These are phyloP conservation scores for Citrus cavaleriei DNA, from an alignment of 345 rosid species.

Conservation along the genomic window DNA sequence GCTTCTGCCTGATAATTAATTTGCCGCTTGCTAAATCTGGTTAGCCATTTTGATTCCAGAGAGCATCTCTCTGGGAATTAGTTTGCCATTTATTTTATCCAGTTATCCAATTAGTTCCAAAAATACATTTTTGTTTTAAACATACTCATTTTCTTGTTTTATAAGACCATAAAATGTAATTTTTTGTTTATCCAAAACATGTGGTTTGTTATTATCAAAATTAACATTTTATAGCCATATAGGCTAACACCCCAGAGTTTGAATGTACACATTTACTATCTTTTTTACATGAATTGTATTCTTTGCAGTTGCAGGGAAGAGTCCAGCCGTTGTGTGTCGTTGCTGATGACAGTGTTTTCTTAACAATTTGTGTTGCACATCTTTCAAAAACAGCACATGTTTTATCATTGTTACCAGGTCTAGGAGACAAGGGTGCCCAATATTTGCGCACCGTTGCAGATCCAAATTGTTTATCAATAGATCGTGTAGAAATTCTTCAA, in stretches of 20 bases:
- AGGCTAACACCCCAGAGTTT: neutral
- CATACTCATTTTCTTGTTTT: too few species aligned
- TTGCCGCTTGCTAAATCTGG: too few species aligned
- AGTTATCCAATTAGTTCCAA: too few species aligned
- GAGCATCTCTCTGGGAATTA: accelerated
- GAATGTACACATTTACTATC: neutral
- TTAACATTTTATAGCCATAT: too few species aligned
- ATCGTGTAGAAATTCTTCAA: conserved; percentile 46
- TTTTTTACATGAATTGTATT: neutral
- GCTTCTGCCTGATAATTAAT: too few species aligned
- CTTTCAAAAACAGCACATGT: conserved; percentile 48
- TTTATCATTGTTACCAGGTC: conserved; percentile 67
- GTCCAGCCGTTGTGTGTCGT: conserved; percentile 53
- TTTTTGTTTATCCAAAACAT: too few species aligned
- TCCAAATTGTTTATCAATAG: conserved; percentile 55
- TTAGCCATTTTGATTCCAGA: too few species aligned
- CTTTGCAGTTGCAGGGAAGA: conserved; percentile 64
- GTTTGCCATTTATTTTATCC: too few species aligned
- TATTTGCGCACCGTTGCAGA: conserved; percentile 63
- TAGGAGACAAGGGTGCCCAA: conserved; percentile 51
- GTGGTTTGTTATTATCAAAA: too few species aligned
- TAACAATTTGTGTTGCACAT: conserved; percentile 53
- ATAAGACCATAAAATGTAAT: too few species aligned
- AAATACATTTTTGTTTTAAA: too few species aligned
- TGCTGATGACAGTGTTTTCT: conserved; percentile 80